phyloP scores from a whole-genome alignment of 2,329 filamentous ascomycete genomes.

The Aspergillus intermedius region DNA sequence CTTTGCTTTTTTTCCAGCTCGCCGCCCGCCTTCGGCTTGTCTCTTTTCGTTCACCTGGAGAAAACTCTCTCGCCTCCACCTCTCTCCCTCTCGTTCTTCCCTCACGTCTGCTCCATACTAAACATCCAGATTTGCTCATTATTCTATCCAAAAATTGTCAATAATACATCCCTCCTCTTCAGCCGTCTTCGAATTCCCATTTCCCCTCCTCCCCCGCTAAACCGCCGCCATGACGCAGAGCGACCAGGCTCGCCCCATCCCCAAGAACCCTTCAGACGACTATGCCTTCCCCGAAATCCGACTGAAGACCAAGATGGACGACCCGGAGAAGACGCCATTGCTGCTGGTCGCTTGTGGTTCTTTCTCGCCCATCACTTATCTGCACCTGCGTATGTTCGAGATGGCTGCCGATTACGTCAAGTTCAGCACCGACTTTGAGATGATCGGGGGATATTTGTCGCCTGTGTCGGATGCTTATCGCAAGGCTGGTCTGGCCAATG shows the following conservation, averaged over 20 bases:
- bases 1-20: slow-evolving; percentile 3
- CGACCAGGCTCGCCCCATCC: slow-evolving; percentile 18
- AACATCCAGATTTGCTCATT: not conserved
- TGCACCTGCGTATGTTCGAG: slow-evolving; percentile 77
- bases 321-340: slow-evolving; percentile 43
- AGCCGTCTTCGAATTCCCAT: not conserved
- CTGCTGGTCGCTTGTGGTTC: slow-evolving; percentile 47
- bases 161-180: not conserved
- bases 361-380: slow-evolving; percentile 55
- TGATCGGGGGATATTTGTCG: slow-evolving; percentile 77
- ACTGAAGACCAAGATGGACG: slow-evolving; percentile 41
- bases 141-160: not conserved
- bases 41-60: not conserved
- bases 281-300: slow-evolving; percentile 42
- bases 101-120: not conserved
- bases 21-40: slow-evolving; percentile 3
- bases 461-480: slow-evolving; percentile 73
- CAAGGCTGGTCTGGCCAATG: slow-evolving; percentile 69
- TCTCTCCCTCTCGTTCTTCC: not conserved
- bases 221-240: slow-evolving; percentile 25
- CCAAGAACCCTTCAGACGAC: slow-evolving; percentile 23
- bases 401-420: slow-evolving; percentile 76
- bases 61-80: not conserved
- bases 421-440: slow-evolving; percentile 70
- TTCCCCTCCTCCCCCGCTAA: not conserved